phyloP scores from a whole-genome alignment of 352 stramenopile genomes.

The Plasmopara viticola region DNA sequence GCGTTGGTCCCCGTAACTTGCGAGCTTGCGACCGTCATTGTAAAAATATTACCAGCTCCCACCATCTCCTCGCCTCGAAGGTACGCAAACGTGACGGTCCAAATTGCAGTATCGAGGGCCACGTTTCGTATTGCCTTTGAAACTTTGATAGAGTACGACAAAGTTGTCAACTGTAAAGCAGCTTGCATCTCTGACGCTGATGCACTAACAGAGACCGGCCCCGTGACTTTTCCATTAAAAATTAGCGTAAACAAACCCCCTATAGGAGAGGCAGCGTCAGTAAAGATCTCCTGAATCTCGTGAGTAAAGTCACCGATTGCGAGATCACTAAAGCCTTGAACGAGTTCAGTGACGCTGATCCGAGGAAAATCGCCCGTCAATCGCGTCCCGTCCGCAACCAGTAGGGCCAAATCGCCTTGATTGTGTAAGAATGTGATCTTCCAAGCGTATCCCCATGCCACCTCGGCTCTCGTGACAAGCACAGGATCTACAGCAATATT shows the following conservation, averaged over 20 bases:
- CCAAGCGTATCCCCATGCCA: constrained; percentile 89
- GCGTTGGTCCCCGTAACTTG: constrained; percentile 61
- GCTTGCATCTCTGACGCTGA: constrained; percentile 84
- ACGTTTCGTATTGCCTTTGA: constrained; percentile 35
- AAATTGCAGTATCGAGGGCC: constrained; percentile 66
- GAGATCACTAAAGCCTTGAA: constrained; percentile 35
- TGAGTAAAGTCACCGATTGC: constrained; percentile 90
- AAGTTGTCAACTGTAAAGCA: constrained; percentile 58
- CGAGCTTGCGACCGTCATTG: constrained; percentile 48
- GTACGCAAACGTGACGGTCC: constrained; percentile 93
- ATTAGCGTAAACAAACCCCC: constrained; percentile 82
- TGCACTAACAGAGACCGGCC: constrained; percentile 63
- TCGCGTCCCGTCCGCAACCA: constrained; percentile 76
- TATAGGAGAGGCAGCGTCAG: constrained; percentile 26
- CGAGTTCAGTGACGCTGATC: constrained; percentile 69
- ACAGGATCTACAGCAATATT: constrained; percentile 77
- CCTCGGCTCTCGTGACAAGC: constrained; percentile 48
- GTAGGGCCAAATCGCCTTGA: constrained; percentile 81
- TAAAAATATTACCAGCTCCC: constrained; percentile 86
- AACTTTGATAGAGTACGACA: constrained; percentile 83
- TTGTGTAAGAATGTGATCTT: constrained; percentile 88
- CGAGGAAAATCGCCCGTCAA: constrained; percentile 85
- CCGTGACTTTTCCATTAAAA: constrained; percentile 88
- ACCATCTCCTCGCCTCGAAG: constrained; percentile 89
- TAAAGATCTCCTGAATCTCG: constrained; percentile 46